These are phyloP conservation scores for Didymella arachidicola DNA, from an alignment of 2,329 filamentous ascomycete species.

Conservation along the genomic window DNA sequence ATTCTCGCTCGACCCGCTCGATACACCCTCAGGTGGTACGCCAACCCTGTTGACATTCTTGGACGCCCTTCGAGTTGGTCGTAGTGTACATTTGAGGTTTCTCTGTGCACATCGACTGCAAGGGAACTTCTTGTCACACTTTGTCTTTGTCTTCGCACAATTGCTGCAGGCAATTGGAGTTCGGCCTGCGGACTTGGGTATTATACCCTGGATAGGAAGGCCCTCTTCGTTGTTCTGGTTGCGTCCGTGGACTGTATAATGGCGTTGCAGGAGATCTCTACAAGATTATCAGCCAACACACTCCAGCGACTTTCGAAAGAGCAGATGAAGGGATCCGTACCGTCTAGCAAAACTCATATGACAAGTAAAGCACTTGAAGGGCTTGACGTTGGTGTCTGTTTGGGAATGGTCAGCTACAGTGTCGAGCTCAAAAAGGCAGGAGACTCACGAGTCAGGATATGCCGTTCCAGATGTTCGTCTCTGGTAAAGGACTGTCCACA, in stretches of 20 bases:
- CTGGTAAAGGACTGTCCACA: conserved; percentile 62
- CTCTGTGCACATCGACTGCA: conserved; percentile 60
- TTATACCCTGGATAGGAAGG: conserved; percentile 58
- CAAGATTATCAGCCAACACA: conserved; percentile 23
- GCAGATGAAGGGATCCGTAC: conserved; percentile 45
- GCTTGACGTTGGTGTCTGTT: conserved; percentile 63
- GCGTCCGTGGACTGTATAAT: conserved; percentile 61
- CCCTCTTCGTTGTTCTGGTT: conserved; percentile 60
- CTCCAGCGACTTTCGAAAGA: conserved; percentile 1
- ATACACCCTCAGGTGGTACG: conserved; percentile 31
- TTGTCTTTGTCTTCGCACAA: conserved; percentile 63
- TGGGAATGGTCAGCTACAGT: conserved; percentile 17
- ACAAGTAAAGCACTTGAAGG: conserved; percentile 63
- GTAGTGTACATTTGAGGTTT: conserved; percentile 57
- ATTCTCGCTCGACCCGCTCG: conserved; percentile 48
- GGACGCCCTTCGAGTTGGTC: conserved; percentile 58
- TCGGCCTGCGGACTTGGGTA: conserved; percentile 60
- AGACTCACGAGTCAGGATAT: conserved; percentile 60
- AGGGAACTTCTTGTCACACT: conserved; percentile 64
- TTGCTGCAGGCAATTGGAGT: conserved; percentile 63
- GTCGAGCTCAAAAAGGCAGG: conserved; percentile 1
- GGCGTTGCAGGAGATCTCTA: conserved; percentile 60
- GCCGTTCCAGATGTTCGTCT: conserved; percentile 61
- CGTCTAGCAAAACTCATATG: conserved; percentile 63
- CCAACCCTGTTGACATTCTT: conserved; percentile 50